Evolutionary conservation across 1,284 basidiomycete genomes (phyloP), one percentile per base, ranked within the genome.

Genomic region (Boletellus sp.): DNA sequence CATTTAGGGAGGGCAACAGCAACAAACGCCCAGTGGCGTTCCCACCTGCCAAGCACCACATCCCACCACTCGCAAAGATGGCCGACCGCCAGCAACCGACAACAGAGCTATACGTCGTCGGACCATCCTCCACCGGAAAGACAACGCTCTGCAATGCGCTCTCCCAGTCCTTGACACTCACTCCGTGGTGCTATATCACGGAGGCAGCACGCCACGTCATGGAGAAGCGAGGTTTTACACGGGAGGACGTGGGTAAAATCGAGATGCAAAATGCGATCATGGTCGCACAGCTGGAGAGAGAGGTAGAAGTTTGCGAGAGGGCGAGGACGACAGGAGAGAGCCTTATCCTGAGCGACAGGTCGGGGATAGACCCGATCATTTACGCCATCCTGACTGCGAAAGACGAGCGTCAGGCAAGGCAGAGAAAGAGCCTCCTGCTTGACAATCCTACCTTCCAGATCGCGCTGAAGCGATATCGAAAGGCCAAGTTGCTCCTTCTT

Each of bases 71-170:
- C 47, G 13, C 26, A 35, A 40, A 45, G 35, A 65, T 63, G 60
- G 28, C 44, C 37, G 50, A 63, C 36, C 30, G 50, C 10, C 53
- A 44, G 33, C 35, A 33, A 21, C 48, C 44, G 40, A 51, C 54
- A 50, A 57, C 52, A 47, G 60, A 60, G 64, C 54, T 80, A 75
- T 64, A 65, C 58, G 63, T 85, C 39, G 67, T 85, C 32, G 83
- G 82, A 4, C 81, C 83, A 37, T 81, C 83, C 61, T 83, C 83
- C 12, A 81, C 79, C 8, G 83, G 82, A 18, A 86, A 85, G 66
- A 83, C 83, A 24, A 85, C 82, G 0, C 72, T 85, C 3, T 83
- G 81, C 64, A 68, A 74, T 43, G 79, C 80, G 5, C 62, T 84
- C 1, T 73, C 73, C 2, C 55, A 69, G 44, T 69, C 68, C 42